Evolutionary conservation across 257 asterid species (phyloP), one percentile per base, ranked within the genome.

Genomic region (Cordia subcordata): DNA sequence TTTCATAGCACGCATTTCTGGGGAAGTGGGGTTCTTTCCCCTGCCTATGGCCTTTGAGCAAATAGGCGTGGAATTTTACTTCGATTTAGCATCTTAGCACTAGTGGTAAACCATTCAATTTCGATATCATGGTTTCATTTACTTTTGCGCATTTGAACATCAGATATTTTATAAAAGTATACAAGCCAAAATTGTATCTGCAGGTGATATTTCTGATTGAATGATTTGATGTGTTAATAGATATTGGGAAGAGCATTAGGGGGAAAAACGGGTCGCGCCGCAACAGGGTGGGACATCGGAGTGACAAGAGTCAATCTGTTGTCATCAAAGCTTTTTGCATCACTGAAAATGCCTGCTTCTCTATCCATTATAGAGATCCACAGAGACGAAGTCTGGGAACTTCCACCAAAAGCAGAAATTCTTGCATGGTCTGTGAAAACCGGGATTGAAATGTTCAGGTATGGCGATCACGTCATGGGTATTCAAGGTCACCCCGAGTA

Each of bases 401-500:
- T 82, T 51, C 94, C 94, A 4, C 74, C 83, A 3, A 58, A 79
- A 71, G 89, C 79, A 0, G 86, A 85, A 72, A 60, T 85, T 17
- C 57, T 85, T 32, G 94, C 88, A 27, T 73, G 82, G 82, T 85
- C 89, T 4, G 56, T 69, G 53, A 75, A 63, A 39, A 82, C 83
- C 0, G 80, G 83, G 19, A 68, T 85, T 0, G 94, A 85, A 61
- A 77, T 85, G 89, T 85, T 79, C 53, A 77, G 64, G 71, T 73
- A 71, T 18, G 82, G 82, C 13, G 80, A 79, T 27, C 81, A 85
- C 64, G 69, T 85, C 1, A 66, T 85, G 94, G 94, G 94, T 40
- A 81, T 85, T 55, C 89, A 85, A 39, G 94, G 94, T 20, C 94
- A 85, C 33, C 94, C 89, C 0, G 94, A 85, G 72, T 85, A 85